Base-by-base conservation (phyloP, 108 stramenopile genomes). In the Cylindrotheca fusiformis region DNA sequence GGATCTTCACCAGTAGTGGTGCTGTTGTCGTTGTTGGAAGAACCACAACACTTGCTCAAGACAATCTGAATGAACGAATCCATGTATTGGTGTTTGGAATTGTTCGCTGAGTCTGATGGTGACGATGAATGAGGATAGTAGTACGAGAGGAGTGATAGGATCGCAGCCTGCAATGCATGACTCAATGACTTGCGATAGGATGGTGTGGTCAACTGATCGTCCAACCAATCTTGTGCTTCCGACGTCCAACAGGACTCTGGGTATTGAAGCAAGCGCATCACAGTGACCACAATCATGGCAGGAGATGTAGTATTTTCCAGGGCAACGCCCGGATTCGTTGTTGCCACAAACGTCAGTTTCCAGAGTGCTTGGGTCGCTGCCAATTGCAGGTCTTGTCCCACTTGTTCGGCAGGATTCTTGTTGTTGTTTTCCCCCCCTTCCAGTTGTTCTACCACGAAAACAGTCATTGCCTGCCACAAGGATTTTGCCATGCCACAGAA, bases 351-450 rank as follows among this genome's bases (percentile, higher is more conserved):
- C 17, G 31, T 58, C 21, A 63, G 24, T 5, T 48, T 50, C 63
- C 63, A 63, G 2, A 63, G 2, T 22, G 51, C 24, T 29, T 63
- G 51, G 20, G 63, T 63, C 1, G 63, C 63, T 21, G 52, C 63
- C 31, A 63, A 0, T 41, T 41, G 36, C 36, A 41, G 6, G 10
- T 41, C 10, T 10, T 10, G 36, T 6, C 36, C 10, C 6, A 41
- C 36, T 41, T 41, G 36, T 14, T 41, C 10, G 36, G 36, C 36
- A 41, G 6, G 6, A 14, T 41, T 14, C 10, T 14, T 41, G 14
- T 6, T 41, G 36, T 6, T 6, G 14, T 10, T 41, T 41, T 10
- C 36, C 36, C 6, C 36, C 10, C 36, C 14, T 14, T 41, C 36
- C 36, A 41, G 36, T 14, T 41, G 6, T 14, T 41, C 10, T 41